Evolutionary conservation across 1,284 basidiomycete species (phyloP), one percentile per base, ranked within the genome.

Genomic region (Cryptococcus floricola): DNA sequence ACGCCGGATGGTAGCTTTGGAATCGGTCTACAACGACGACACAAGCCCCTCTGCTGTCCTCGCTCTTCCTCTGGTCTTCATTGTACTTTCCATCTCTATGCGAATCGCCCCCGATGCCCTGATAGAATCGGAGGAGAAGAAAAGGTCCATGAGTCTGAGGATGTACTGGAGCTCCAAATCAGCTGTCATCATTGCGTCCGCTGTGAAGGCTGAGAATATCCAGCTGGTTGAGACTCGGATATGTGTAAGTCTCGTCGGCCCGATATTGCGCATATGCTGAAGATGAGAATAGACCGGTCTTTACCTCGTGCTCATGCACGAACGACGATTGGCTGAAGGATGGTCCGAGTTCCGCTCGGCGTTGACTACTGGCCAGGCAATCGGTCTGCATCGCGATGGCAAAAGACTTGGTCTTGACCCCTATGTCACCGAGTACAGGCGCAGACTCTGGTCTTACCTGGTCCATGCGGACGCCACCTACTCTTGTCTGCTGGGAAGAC

Each of bases 271-370:
- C 25, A 37, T 37, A 46, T 27, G 41, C 58, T 52, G 54, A 53
- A 54, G 67, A 42, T 53, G 48, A 55, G 52, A 5, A 1, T 71
- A 89, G 89, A 90, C 89, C 58, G 89, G 91, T 28, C 84, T 92
- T 34, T 96, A 94, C 77, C 80, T 95, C 56, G 89, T 91, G 1
- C 87, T 94, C 31, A 72, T 77, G 56, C 74, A 76, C 52, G 76
- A 77, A 43, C 61, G 74, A 38, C 67, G 75, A 25, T 62, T 76
- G 3, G 71, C 72, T 5, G 92, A 95, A 78, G 92, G 90, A 64
- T 96, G 93, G 91, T 89, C 88, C 71, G 88, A 93, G 67, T 81
- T 96, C 41, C 91, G 93, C 54, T 88, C 89, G 5, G 91, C 91
- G 44, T 86, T 96, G 8, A 82, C 90, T 50, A 92, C 89, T 18